These are phyloP conservation scores for Mycena chlorophos DNA, from an alignment of 768 basidiomycete species.

Conservation along the genomic window DNA sequence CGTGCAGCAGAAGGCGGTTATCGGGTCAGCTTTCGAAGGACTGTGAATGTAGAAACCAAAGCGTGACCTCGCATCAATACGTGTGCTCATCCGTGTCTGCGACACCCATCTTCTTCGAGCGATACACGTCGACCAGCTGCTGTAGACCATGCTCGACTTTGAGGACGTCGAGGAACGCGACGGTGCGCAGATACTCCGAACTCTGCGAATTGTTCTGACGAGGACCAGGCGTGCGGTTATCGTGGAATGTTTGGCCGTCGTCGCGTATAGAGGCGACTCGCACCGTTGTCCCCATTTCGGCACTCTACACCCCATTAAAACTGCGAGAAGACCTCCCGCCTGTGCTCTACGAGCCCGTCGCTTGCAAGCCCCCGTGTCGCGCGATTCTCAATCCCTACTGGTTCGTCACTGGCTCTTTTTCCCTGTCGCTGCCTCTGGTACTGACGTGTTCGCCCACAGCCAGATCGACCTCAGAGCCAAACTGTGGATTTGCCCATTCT, in stretches of 20 bases:
- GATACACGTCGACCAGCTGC: too few species aligned
- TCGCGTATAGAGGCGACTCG: conserved; percentile 97
- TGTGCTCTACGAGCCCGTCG: conserved; percentile 96
- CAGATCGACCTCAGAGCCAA: conserved; percentile 99
- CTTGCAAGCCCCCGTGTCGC: conserved; percentile 96
- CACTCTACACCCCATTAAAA: conserved; percentile 95
- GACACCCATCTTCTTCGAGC: too few species aligned
- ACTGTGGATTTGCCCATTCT: conserved; percentile 99
- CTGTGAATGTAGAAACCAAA: conserved; percentile 27
- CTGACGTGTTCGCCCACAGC: conserved; percentile 45
- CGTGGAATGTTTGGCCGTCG: conserved; percentile 99
- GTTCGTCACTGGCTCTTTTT: conserved; percentile 52
- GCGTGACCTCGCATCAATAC: neutral
- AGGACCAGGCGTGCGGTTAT: conserved; percentile 79
- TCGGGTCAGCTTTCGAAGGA: conserved; percentile 58
- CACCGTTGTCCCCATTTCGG: conserved; percentile 97
- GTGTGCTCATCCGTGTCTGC: conserved; percentile 31
- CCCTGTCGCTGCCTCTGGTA: conserved; percentile 2
- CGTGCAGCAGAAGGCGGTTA: conserved; percentile 60
- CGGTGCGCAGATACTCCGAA: conserved; percentile 50
- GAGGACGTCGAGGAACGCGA: conserved; percentile 98
- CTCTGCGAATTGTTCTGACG: neutral
- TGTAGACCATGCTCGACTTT: conserved; percentile 69
- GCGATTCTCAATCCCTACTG: conserved; percentile 98
- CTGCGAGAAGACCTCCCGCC: conserved; percentile 91